Base-by-base conservation (phyloP, 805 yeast species). In the Candida lessepsii region DNA sequence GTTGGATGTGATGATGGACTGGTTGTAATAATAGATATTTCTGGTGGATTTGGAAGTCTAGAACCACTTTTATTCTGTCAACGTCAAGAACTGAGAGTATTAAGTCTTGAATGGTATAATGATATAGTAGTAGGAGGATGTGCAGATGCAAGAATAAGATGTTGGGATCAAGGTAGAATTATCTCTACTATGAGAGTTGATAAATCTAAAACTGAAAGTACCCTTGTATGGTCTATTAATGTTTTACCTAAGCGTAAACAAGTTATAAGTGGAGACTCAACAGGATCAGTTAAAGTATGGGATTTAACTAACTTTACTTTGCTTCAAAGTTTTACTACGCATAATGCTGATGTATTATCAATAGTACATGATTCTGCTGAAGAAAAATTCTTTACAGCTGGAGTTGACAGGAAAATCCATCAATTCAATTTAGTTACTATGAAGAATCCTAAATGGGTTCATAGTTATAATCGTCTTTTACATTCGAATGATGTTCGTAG, bases 1-100 rank as follows among this genome's bases (percentile, higher is more conserved):
- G 86, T 86, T 1, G 99, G 98, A 3, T 91, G 98, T 61, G 99
- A 93, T 51, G 95, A 90, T 56, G 99, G 99, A 17, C 72, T 87
- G 5, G 89, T 91, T 8, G 95, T 86, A 1, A 60, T 93, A 3
- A 71, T 89, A 13, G 88, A 88, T 54, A 79, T 90, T n/a, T 70
- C 86, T 6, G 96, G 93, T 10, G 96, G 96, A 13, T 71, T 70
- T n/a, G 96, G 95, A 9, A 75, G 75, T 15, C 67, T 91, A 51
- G 96, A 86, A 57, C 88, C 83, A 58, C 83, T 76, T 42, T 63
- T 73, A 19, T 78, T 88, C 37, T 71, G 93, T 45, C 93, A 86
- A 61, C 76, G 96, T 64, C 95, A 86, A 57, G 88, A 83, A 40
- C 76, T 88, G 34, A 74, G 96, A 58, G 83, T 93, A 1, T 69